Evolutionary conservation across 2,329 filamentous ascomycete species (phyloP), one percentile per base, ranked within the genome.

Genomic region (Hypoxylon sp.): DNA sequence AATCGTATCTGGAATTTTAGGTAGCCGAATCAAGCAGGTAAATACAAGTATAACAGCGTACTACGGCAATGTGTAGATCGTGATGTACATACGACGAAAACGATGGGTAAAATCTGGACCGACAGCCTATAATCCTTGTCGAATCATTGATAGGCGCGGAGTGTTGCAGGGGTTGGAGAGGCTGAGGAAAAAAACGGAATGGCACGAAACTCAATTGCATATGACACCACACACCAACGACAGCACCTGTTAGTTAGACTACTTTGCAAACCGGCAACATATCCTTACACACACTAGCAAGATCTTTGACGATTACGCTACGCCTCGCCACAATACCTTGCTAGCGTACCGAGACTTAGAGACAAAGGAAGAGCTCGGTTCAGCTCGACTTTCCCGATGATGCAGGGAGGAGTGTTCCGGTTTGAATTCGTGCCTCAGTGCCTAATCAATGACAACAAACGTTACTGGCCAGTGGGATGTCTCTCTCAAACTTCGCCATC

Each of bases 351-450:
- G 59, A 70, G 66, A 67, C 54, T 47, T 24, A 35, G 44, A 48
- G 39, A 67, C 63, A 69, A 71, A 71, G 66, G 35, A 13, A 46
- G 42, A 48, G 37, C 57, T 53, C 59, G 55, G 52, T 19, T 66
- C 59, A 69, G 66, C 62, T 69, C 55, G 39, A 35, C 62, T 60
- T 55, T 75, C 75, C 77, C 77, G 77, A 76, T 72, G 54, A 69
- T 75, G 74, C 76, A 78, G 76, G 77, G 64, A 69, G 72, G 60
- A 61, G 60, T 69, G 73, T 73, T 78, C 78, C 78, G 78, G 76
- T 77, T 78, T 78, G 75, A 78, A 73, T 78, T 79, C 78, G 78
- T 79, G 75, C 71, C 74, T 72, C 76, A 72, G 71, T 70, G 74
- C 70, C 75, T 76, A 76, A 71, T 77, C 71, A 74, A 70, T 73